Percentiles rank a stretch among this genome's conserved stretches.
Conservation (phyloP, 75 land plant genomes). For the Selaginella tamariscina region DNA sequence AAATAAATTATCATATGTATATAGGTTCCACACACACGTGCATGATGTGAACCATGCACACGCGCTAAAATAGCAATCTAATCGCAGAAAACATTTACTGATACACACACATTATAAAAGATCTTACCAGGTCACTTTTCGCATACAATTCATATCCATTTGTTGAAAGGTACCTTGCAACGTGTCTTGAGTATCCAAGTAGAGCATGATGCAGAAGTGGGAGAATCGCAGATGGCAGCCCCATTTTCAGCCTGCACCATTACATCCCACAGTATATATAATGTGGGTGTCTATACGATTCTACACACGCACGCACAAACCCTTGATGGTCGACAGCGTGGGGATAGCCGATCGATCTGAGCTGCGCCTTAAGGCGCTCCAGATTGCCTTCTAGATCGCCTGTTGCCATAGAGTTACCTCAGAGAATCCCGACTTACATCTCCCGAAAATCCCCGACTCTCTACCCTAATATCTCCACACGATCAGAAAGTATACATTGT, state of each 20-base stretch:
- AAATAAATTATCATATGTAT: too few species aligned
- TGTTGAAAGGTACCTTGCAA: background rate
- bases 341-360: background rate
- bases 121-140: constrained; percentile 9
- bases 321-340: constrained; percentile 10
- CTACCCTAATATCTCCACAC: too few species aligned
- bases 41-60: too few species aligned
- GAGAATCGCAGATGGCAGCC: background rate
- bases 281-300: background rate
- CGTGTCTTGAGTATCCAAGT: constrained; percentile 7
- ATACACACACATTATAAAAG: background rate
- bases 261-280: background rate
- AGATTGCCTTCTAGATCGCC: constrained; percentile 12
- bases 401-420: constrained; percentile 13
- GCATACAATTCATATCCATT: constrained; percentile 14
- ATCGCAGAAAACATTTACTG: too few species aligned
- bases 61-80: too few species aligned
- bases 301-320: too few species aligned
- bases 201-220: constrained; percentile 9
- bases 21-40: too few species aligned
- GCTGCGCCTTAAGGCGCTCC: constrained; percentile 1
- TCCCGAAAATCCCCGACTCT: too few species aligned
- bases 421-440: too few species aligned
- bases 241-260: constrained; percentile 1
- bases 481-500: too few species aligned